Percentiles rank a stretch among this genome's conserved stretches.
These are phyloP conservation scores for Nicotiana attenuata DNA, from an alignment of 257 asterid species.

Conservation along the genomic window DNA sequence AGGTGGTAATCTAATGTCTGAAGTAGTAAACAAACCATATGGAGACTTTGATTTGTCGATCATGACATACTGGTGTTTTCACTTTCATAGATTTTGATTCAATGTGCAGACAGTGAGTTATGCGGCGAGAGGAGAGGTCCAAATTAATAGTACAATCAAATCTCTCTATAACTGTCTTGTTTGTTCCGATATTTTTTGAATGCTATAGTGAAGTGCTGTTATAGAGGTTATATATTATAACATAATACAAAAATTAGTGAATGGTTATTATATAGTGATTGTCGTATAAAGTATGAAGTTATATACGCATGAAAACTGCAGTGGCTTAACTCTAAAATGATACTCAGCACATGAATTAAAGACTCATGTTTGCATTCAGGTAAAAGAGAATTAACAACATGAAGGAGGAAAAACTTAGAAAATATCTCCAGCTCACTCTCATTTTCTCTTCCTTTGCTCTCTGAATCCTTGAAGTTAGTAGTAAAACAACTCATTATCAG, in stretches of 20 bases:
- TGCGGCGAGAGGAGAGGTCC: constrained; percentile 9
- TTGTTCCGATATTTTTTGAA: not conserved
- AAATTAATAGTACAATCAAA: not conserved
- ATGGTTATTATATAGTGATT: too few species aligned
- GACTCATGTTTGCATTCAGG: constrained; percentile 19
- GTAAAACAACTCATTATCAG: constrained; percentile 21
- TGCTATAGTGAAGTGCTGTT: too few species aligned
- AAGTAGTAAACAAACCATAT: constrained; percentile 6
- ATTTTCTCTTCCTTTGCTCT: not conserved
- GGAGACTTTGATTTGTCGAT: constrained; percentile 16
- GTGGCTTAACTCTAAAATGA: not conserved
- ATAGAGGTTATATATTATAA: too few species aligned
- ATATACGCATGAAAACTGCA: not conserved
- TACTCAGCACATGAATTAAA: not conserved
- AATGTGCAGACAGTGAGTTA: constrained; percentile 14
- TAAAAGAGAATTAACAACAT: constrained; percentile 19
- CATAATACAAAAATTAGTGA: too few species aligned
- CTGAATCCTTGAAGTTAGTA: not conserved
- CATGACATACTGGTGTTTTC: constrained; percentile 7
- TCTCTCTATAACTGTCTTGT: constrained; percentile 13
- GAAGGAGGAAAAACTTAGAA: constrained; percentile 17
- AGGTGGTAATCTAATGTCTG: not conserved
- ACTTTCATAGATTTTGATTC: constrained; percentile 10
- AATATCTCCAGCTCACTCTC: constrained; percentile 15
- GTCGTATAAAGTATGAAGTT: constrained; percentile 3